These are phyloP conservation scores for Podospora conica DNA, from an alignment of 495 filamentous ascomycete genomes.

Conservation along the genomic window DNA sequence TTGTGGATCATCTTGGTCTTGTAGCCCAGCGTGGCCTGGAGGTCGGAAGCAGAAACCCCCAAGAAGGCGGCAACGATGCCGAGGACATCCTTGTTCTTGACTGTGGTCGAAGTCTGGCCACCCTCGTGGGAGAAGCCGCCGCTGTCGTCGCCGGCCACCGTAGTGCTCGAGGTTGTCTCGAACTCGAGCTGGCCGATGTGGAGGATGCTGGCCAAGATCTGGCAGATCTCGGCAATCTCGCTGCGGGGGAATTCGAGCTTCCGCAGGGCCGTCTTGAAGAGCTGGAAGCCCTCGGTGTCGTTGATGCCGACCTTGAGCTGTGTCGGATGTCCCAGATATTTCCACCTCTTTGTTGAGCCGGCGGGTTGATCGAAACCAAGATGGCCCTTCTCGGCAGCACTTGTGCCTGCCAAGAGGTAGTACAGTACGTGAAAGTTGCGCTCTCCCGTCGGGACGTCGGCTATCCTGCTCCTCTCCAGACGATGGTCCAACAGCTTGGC, in stretches of 20 bases:
- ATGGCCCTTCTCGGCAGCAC: slow-evolving; percentile 80
- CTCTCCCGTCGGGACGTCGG: slow-evolving; percentile 87
- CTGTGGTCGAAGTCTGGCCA: slow-evolving; percentile 72
- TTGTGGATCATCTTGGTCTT: slow-evolving; percentile 91
- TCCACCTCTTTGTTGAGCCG: slow-evolving; percentile 73
- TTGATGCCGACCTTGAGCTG: slow-evolving; percentile 97
- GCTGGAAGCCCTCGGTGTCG: slow-evolving; percentile 88
- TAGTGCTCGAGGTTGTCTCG: slow-evolving; percentile 67
- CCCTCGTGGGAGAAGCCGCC: slow-evolving; percentile 96
- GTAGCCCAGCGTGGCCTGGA: slow-evolving; percentile 86
- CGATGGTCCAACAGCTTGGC: slow-evolving; percentile 92
- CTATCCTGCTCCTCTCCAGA: slow-evolving; percentile 82
- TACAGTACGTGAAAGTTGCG: slow-evolving; percentile 94
- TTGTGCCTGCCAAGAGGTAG: slow-evolving; percentile 90
- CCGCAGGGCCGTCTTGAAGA: slow-evolving; percentile 91
- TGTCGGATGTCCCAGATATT: slow-evolving; percentile 91
- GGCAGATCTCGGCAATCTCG: slow-evolving; percentile 95
- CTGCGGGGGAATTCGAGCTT: slow-evolving; percentile 89
- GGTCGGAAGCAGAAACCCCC: slow-evolving; percentile 67
- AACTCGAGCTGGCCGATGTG: slow-evolving; percentile 97
- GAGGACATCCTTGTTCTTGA: slow-evolving; percentile 89
- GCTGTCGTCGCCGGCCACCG: slow-evolving; percentile 77
- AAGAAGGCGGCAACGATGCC: slow-evolving; percentile 85
- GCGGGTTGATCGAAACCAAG: slow-evolving; percentile 68
- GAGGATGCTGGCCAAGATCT: slow-evolving; percentile 82